Evolutionary conservation across 2,329 filamentous ascomycete species (phyloP).

Genomic region (Fusarium fujikuroi): DNA sequence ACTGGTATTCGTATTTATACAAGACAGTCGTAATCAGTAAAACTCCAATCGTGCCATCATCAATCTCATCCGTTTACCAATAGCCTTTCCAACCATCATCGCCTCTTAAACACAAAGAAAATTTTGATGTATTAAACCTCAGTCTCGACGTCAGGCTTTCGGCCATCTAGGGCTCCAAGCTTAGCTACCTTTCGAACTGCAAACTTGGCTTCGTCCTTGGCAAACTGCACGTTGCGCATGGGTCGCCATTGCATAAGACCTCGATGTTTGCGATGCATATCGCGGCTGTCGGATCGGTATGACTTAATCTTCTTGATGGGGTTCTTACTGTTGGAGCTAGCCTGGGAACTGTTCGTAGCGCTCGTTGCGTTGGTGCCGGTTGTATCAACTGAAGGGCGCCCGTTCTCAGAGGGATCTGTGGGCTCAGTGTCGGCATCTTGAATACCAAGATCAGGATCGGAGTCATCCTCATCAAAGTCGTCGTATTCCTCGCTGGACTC

Average conservation of each 20-base stretch:
- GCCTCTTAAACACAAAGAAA: conserved; percentile 1
- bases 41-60: conserved; percentile 29
- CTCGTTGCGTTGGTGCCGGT: conserved; percentile 45
- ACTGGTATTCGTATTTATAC: conserved; percentile 27
- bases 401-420: conserved; percentile 44
- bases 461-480: conserved; percentile 53
- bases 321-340: conserved; percentile 57
- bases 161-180: conserved; percentile 79
- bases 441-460: conserved; percentile 67
- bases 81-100: background rate
- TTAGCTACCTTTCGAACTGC: conserved; percentile 80
- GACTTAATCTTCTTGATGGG: conserved; percentile 69
- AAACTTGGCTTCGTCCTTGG: conserved; percentile 86
- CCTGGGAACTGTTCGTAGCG: conserved; percentile 47
- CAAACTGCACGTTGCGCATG: conserved; percentile 85
- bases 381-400: conserved; percentile 55
- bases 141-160: conserved; percentile 90
- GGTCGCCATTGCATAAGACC: conserved; percentile 97
- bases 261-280: conserved; percentile 85
- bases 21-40: conserved; percentile 9
- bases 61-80: conserved; percentile 26
- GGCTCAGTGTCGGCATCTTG: conserved; percentile 61
- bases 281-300: conserved; percentile 74
- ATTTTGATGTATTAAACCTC: conserved; percentile 59
- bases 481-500: conserved; percentile 54